These are phyloP conservation scores for Xylariaceae sp. DNA, from an alignment of 2,329 filamentous ascomycete species.

Conservation along the genomic window DNA sequence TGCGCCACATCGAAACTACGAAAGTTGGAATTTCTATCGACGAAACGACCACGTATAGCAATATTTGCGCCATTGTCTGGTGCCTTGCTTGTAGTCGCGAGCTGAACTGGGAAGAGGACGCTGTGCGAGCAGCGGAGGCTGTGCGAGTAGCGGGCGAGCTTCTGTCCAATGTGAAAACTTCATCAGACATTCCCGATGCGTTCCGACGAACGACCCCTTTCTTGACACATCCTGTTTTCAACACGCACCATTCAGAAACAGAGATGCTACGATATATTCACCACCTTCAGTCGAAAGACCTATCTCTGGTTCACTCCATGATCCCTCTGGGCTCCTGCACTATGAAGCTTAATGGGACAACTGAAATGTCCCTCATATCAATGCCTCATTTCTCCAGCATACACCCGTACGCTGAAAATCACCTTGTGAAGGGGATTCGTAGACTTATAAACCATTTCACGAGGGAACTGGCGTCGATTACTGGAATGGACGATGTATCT, in stretches of 20 bases:
- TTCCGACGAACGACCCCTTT: constrained; percentile 71
- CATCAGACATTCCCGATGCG: constrained; percentile 48
- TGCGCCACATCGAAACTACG: constrained; percentile 58
- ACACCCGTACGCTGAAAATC: constrained; percentile 71
- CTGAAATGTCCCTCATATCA: constrained; percentile 85
- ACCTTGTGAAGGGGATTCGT: constrained; percentile 63
- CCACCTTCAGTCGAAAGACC: constrained; percentile 87
- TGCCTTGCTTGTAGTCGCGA: constrained; percentile 13
- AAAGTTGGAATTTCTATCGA: constrained; percentile 73
- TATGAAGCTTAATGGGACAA: constrained; percentile 95
- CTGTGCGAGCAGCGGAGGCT: too few relatives aligned
- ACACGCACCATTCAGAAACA: constrained; percentile 90
- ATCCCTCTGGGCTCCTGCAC: constrained; percentile 95
- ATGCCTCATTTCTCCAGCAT: constrained; percentile 71
- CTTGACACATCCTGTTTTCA: constrained; percentile 90
- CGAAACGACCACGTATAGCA: constrained; percentile 60
- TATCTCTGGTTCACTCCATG: constrained; percentile 95
- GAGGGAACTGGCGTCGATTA: constrained; percentile 72
- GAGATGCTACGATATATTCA: constrained; percentile 91
- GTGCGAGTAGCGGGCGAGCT: constrained; percentile 30
- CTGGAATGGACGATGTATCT: constrained; percentile 84
- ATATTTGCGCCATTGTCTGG: constrained; percentile 36
- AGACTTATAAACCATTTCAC: constrained; percentile 69
- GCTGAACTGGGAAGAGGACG: constrained; percentile 5
- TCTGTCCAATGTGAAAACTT: constrained; percentile 33